phyloP scores from a whole-genome alignment of 768 basidiomycete species.

The Leucocoprinus sp. region DNA sequence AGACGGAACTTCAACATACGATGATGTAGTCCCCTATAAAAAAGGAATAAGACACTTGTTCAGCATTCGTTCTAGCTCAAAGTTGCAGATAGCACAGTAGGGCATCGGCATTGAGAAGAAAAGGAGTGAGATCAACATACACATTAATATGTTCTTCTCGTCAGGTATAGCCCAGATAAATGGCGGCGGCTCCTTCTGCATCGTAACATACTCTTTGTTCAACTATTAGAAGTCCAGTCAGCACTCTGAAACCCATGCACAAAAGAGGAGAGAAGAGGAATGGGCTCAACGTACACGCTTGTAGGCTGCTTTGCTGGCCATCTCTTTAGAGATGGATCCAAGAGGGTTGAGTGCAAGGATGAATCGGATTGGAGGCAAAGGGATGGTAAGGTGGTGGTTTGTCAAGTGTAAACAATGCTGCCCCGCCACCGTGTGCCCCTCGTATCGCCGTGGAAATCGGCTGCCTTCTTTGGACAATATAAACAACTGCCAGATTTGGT shows the following conservation, averaged over 20 bases:
- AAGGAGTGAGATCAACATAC: conserved; percentile 38
- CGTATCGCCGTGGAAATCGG: not conserved
- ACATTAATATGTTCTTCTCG: conserved; percentile 95
- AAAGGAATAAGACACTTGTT: not conserved
- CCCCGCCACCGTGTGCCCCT: not conserved
- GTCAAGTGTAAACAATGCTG: not conserved
- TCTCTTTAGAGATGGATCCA: conserved; percentile 20
- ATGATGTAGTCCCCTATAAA: conserved; percentile 88
- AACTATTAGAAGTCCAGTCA: conserved; percentile 35
- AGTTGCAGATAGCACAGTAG: not conserved
- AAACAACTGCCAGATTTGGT: too few species aligned
- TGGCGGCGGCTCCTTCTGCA: conserved; percentile 92
- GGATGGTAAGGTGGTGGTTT: not conserved
- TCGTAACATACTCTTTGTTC: conserved; percentile 80
- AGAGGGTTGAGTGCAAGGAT: conserved; percentile 16
- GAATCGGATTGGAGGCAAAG: not conserved
- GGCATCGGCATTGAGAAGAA: not conserved
- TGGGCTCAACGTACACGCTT: conserved; percentile 53
- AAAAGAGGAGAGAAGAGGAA: not conserved
- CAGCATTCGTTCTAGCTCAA: not conserved
- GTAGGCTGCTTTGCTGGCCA: conserved; percentile 83
- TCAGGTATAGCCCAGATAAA: conserved; percentile 95
- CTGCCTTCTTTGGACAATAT: not conserved
- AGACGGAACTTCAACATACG: conserved; percentile 35
- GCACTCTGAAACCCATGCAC: not conserved